Evolutionary conservation across 2,329 filamentous ascomycete genomes (phyloP), one percentile per base, ranked within the genome.

Genomic region (Diplodia seriata): DNA sequence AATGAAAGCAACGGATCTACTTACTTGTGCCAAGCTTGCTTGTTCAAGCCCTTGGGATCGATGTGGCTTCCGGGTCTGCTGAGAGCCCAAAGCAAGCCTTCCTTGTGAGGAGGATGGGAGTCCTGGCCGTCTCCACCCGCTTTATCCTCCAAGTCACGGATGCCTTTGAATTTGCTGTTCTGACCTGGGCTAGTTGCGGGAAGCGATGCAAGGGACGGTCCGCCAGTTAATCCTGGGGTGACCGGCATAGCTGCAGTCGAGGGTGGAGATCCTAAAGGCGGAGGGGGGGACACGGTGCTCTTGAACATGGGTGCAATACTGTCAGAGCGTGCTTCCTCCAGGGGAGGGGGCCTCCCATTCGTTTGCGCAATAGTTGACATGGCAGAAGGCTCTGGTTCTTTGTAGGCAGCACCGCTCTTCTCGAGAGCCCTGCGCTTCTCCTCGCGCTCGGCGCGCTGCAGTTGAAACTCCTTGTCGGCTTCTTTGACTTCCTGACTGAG

Each of bases 1-100:
- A 33, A 12, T 12, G n/a, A 26, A 20, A 20, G n/a, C 51, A 49
- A 18, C 14, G 40, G 47, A 26, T 43, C 7, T 15, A 86, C 91
- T 82, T 84, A 97, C 92, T 99, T 99, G 79, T 99, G 95, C 95
- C 95, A 99, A 62, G 93, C 94, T 79, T 97, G 93, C 78, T 98
- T 97, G 76, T 97, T 98, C 73, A 99, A 84, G 20, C 93, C 94
- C 73, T 95, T 93, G 11, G 95, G 95, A 77, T 99, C 96, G 33
- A 95, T 94, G 78, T 99, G 95, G 68, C 93, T 94, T 20, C 94
- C 94, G 3, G 94, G 94, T 70, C 93, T 88, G 76, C 94, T 98
- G 54, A 98, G 82, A 31, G 96, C 93, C 95, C 95, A 99, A 8
- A 99, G 81, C 11, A 99, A 84, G 6, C 95, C 96, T 81, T 99